These are phyloP conservation scores for Porcisia hertigi DNA, from an alignment of 208 protist genomes.

Conservation along the genomic window DNA sequence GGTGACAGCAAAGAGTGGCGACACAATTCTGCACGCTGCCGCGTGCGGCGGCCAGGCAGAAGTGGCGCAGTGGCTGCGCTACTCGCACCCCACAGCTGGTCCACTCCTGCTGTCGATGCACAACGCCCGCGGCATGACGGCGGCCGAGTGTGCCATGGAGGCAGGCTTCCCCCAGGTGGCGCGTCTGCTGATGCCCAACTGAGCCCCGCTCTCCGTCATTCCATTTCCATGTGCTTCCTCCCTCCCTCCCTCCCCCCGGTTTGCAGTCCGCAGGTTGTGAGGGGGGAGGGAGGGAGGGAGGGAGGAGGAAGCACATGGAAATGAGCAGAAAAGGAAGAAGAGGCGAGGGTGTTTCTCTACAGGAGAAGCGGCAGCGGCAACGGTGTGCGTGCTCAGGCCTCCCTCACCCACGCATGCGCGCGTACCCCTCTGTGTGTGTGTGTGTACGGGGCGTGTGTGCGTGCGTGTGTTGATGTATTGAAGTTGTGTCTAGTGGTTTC, in stretches of 20 bases:
- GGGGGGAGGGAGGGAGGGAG: not conserved
- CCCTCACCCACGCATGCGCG: conserved; percentile 24
- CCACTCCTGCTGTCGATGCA: conserved; percentile 44
- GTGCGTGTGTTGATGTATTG: not conserved
- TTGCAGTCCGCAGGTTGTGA: not conserved
- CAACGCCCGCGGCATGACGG: conserved; percentile 54
- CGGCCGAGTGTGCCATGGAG: conserved; percentile 75
- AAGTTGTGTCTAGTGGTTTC: no score
- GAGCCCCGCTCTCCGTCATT: not conserved
- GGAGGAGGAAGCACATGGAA: not conserved
- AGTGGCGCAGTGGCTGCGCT: conserved; percentile 70
- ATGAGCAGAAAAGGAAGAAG: not conserved
- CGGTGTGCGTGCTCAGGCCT: not conserved
- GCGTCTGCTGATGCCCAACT: conserved; percentile 47
- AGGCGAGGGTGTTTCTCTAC: not conserved
- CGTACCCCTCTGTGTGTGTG: no score
- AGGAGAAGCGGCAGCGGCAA: not conserved
- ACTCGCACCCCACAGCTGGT: conserved; percentile 46
- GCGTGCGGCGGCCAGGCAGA: conserved; percentile 54
- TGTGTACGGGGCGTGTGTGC: not conserved
- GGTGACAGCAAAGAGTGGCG: conserved; percentile 51
- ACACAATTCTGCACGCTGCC: conserved; percentile 80
- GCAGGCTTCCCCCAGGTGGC: conserved; percentile 64
- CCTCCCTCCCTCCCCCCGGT: not conserved
- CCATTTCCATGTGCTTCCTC: conserved; percentile 1